Conservation (phyloP, 345 rosid genomes). For the Eucalyptus albens region DNA sequence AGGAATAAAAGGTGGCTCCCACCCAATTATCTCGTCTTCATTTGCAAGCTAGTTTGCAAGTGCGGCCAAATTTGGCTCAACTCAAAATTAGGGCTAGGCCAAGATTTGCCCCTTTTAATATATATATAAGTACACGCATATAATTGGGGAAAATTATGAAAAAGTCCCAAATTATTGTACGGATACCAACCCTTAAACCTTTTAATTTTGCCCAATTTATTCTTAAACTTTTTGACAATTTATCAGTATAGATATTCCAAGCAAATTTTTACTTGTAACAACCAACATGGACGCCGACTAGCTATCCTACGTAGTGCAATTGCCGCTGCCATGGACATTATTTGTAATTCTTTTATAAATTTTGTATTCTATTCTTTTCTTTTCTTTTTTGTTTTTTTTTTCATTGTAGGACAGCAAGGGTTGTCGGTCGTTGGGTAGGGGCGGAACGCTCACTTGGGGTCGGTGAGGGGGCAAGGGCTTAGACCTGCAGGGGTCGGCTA, state of each 20-base stretch:
- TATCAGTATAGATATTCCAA: not conserved
- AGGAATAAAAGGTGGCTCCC: not conserved
- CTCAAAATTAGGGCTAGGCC: not conserved
- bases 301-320: fast-evolving
- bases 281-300: fast-evolving
- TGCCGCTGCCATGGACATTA: not conserved
- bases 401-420: fast-evolving
- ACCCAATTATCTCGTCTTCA: not conserved
- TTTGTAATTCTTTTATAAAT: not conserved
- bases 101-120: not conserved
- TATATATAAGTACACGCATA: not conserved
- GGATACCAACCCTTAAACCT: not conserved
- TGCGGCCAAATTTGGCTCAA: not conserved
- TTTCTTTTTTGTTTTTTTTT: fast-evolving
- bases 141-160: not conserved
- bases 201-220: not conserved
- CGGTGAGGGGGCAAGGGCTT: not conserved
- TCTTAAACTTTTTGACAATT: not conserved
- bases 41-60: not conserved
- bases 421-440: fast-evolving
- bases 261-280: not conserved
- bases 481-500: fast-evolving
- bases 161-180: not conserved
- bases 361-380: not conserved
- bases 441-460: fast-evolving